These are phyloP conservation scores for Acanthamoeba castellanii DNA, from an alignment of 208 protist species.

Conservation along the genomic window DNA sequence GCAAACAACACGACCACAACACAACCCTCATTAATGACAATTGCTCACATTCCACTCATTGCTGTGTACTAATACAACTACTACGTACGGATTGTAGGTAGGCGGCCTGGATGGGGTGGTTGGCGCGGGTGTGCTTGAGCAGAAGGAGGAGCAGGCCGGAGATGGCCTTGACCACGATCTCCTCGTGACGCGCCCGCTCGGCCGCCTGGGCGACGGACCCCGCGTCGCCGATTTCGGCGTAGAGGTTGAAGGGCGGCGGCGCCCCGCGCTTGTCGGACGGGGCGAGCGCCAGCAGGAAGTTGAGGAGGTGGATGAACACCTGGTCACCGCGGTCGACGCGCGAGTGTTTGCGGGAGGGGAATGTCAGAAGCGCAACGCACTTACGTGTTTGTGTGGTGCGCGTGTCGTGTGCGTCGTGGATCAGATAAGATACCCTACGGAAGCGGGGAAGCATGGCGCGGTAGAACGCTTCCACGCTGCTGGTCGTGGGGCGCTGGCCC, in stretches of 20 bases:
- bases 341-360: too few relatives aligned
- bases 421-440: background rate
- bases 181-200: slow-evolving; percentile 57
- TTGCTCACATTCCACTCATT: background rate
- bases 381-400: background rate
- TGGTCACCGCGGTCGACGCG: background rate
- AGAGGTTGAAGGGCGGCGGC: slow-evolving; percentile 51
- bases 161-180: slow-evolving; percentile 70
- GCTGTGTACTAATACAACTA: background rate
- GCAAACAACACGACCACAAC: too few relatives aligned
- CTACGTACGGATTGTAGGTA: slow-evolving; percentile 44
- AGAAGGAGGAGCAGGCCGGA: slow-evolving; percentile 64
- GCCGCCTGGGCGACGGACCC: background rate
- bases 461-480: slow-evolving; percentile 66
- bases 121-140: slow-evolving; percentile 70
- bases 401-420: background rate
- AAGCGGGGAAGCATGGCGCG: slow-evolving; percentile 31
- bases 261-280: slow-evolving; percentile 37
- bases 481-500: background rate
- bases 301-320: slow-evolving; percentile 72
- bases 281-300: slow-evolving; percentile 65
- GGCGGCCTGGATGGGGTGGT: slow-evolving; percentile 65
- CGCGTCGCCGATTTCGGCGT: background rate
- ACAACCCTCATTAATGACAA: background rate
- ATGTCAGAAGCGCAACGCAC: too few relatives aligned